A percentile compares a stretch with the other conserved stretches of the same genome.
These are phyloP conservation scores for Chamaecrista fasciculata DNA, from an alignment of 306 rosid genomes.

Conservation along the genomic window DNA sequence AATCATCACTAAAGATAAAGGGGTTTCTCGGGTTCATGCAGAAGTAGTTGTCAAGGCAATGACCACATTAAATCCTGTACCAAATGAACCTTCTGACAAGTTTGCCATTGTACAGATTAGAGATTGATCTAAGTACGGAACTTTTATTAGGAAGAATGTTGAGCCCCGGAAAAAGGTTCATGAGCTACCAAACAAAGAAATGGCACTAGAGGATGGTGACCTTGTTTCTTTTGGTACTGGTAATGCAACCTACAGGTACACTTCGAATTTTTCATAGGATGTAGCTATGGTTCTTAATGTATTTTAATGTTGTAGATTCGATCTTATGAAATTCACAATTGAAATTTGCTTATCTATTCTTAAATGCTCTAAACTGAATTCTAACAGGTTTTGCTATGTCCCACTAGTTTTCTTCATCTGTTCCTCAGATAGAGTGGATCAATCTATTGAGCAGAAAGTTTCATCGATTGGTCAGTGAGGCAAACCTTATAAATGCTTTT, in stretches of 20 bases:
- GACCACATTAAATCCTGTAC: conserved; percentile 39
- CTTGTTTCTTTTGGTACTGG: conserved; percentile 91
- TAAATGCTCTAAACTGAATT: no score
- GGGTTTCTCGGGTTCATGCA: conserved; percentile 92
- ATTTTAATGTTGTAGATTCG: conserved; percentile 2
- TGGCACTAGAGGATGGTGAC: conserved; percentile 62
- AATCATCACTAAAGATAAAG: conserved; percentile 75
- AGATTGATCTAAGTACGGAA: conserved; percentile 94
- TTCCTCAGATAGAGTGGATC: conserved; percentile 46
- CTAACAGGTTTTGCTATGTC: conserved; percentile 76
- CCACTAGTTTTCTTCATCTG: conserved; percentile 55
- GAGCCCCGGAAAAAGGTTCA: conserved; percentile 63
- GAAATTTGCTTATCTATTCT: conserved; percentile 10
- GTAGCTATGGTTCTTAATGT: conserved; percentile 17
- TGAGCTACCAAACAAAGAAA: conserved; percentile 75
- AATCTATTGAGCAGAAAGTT: conserved; percentile 56
- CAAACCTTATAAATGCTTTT: conserved; percentile 21
- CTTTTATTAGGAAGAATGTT: conserved; percentile 54
- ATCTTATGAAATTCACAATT: conserved; percentile 10
- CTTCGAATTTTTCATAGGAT: neutral
- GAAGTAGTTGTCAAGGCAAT: conserved; percentile 71
- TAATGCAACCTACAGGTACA: conserved; percentile 75
- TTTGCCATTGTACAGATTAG: conserved; percentile 42
- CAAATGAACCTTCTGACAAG: conserved; percentile 29
- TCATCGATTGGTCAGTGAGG: conserved; percentile 76